Conservation (phyloP, 768 basidiomycete genomes). For the Mycena capillaripes region DNA sequence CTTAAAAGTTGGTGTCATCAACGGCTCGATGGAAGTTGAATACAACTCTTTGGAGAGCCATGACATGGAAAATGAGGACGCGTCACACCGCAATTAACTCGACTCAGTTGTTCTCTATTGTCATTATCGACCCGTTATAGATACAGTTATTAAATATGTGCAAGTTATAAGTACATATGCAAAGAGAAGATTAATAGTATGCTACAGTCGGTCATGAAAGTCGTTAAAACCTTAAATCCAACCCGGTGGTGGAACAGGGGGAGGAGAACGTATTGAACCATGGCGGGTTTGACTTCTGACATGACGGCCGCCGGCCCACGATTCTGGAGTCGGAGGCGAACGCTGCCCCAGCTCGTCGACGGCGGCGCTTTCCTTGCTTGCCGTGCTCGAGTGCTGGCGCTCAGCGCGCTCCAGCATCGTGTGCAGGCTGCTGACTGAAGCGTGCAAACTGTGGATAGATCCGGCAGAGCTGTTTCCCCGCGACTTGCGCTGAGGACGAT, state of each 20-base stretch:
- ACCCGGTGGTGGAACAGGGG: too few relatives aligned
- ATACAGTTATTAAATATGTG: constrained; percentile 20
- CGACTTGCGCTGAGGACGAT: constrained; percentile 57
- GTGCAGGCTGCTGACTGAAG: constrained; percentile 72
- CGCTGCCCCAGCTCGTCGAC: constrained; percentile 39
- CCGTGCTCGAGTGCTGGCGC: constrained; percentile 43
- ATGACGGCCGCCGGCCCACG: constrained; percentile 54
- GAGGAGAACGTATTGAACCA: constrained; percentile 48
- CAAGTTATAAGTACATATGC: constrained; percentile 14
- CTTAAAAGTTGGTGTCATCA: too few relatives aligned
- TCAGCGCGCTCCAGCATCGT: constrained; percentile 71
- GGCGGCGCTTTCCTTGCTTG: constrained; percentile 25
- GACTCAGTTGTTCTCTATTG: too few relatives aligned
- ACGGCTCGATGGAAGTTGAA: too few relatives aligned
- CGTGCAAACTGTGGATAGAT: constrained; percentile 62
- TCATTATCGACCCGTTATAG: background rate
- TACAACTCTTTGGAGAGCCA: too few relatives aligned
- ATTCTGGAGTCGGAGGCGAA: constrained; percentile 60
- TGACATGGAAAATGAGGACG: too few relatives aligned
- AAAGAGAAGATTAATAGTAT: constrained; percentile 12
- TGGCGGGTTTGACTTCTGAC: constrained; percentile 46
- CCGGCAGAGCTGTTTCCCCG: constrained; percentile 52
- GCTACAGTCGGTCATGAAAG: constrained; percentile 39
- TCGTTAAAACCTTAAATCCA: constrained; percentile 56
- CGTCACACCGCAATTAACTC: too few relatives aligned